phyloP scores from a whole-genome alignment of 2,329 filamentous ascomycete genomes.

The Neonectria hederae region DNA sequence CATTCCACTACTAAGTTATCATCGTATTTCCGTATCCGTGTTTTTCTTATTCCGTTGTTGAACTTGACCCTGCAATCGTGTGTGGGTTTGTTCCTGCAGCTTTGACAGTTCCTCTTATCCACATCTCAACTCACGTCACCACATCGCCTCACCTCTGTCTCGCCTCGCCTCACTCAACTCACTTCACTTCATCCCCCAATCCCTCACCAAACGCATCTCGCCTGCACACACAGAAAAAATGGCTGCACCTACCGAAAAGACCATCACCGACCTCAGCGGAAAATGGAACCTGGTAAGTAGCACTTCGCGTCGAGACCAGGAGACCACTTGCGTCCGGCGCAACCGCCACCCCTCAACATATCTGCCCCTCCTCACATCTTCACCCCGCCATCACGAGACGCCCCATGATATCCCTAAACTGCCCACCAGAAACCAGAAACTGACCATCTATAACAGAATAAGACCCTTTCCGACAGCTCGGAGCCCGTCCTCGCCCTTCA shows the following conservation, averaged over 20 bases:
- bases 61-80: background rate
- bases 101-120: conserved; percentile 4
- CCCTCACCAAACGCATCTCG: conserved; percentile 35
- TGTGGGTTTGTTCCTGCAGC: conserved; percentile 4
- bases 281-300: conserved; percentile 73
- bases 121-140: conserved; percentile 4
- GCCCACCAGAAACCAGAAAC: conserved; percentile 12
- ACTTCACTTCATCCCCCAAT: background rate
- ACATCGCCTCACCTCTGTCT: conserved; percentile 1
- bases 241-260: conserved; percentile 76
- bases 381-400: background rate
- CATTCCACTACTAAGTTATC: background rate
- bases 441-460: conserved; percentile 68
- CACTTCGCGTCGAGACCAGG: background rate
- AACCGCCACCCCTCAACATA: conserved; percentile 5
- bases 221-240: conserved; percentile 53
- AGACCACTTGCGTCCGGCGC: background rate
- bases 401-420: background rate
- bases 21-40: background rate
- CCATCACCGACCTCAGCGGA: conserved; percentile 73
- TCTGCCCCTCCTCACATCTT: conserved; percentile 12
- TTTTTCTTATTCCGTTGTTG: background rate
- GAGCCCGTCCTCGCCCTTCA: conserved; percentile 77
- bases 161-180: background rate
- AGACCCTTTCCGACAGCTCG: conserved; percentile 72